These are phyloP conservation scores for Flaveria bidentis DNA, from an alignment of 129 eudicot genomes.

Conservation along the genomic window DNA sequence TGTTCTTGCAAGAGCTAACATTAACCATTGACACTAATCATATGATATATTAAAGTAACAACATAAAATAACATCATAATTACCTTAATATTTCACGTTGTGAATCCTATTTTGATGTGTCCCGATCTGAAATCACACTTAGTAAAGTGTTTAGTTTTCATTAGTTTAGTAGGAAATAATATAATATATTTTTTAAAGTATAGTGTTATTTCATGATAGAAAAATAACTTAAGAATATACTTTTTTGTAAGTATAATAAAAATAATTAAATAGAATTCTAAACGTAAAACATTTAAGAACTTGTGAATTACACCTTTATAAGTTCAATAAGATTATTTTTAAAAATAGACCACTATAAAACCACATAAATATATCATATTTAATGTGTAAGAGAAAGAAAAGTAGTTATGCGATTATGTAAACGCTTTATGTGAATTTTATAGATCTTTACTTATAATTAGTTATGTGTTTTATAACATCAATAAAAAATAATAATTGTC, in stretches of 20 bases:
- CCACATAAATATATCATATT: no score
- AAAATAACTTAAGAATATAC: background rate
- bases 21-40: background rate
- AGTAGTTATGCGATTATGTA: no score
- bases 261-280: background rate
- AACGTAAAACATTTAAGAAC: no score
- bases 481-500: no score
- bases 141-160: background rate
- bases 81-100: background rate
- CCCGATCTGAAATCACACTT: background rate
- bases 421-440: no score
- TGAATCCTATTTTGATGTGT: background rate
- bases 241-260: background rate
- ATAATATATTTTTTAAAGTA: background rate
- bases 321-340: no score
- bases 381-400: no score
- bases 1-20: constrained; percentile 4
- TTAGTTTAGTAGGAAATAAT: background rate
- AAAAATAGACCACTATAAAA: no score
- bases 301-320: no score
- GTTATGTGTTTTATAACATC: no score
- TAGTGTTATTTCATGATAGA: background rate
- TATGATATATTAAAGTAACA: background rate
- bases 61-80: background rate
- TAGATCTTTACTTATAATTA: no score